A percentile compares a stretch with the other conserved stretches of the same genome.
These are phyloP conservation scores for Teratosphaeria destructans DNA, from an alignment of 2,329 filamentous ascomycete genomes.

Conservation along the genomic window DNA sequence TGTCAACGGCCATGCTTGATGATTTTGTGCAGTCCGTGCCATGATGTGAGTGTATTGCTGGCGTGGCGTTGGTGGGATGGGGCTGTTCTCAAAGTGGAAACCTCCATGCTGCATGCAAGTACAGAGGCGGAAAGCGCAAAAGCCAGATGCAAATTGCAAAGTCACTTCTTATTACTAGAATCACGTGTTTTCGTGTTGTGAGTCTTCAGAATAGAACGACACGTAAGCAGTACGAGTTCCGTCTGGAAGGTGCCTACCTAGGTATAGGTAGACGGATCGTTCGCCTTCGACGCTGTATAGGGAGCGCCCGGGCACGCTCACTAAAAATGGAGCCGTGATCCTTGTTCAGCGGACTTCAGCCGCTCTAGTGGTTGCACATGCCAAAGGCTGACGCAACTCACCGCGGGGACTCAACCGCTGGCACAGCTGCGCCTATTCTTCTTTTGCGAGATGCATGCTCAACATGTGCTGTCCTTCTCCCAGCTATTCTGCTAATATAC, in stretches of 20 bases:
- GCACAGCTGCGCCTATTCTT: not conserved
- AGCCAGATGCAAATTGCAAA: not conserved
- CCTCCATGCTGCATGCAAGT: not conserved
- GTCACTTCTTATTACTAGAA: too few relatives aligned
- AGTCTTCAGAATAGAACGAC: not conserved
- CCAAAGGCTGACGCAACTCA: not conserved
- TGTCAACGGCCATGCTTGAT: conserved; percentile 11
- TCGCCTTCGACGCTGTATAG: too few relatives aligned
- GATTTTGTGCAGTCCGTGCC: not conserved
- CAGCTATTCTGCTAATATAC: not conserved
- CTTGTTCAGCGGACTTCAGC: too few relatives aligned
- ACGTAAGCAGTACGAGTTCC: not conserved
- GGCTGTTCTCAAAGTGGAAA: not conserved
- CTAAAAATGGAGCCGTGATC: too few relatives aligned
- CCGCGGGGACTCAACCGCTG: not conserved
- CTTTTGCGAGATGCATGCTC: not conserved
- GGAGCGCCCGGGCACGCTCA: too few relatives aligned
- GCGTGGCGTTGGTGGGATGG: not conserved
- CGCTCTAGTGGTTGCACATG: not conserved
- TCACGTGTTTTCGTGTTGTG: too few relatives aligned
- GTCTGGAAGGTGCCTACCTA: too few relatives aligned
- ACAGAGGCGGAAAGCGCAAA: not conserved
- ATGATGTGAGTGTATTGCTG: not conserved
- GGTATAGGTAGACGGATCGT: too few relatives aligned
- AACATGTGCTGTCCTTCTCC: not conserved